phyloP scores from a whole-genome alignment of 2,329 filamentous ascomycete genomes.

The Tricladium varicosporioides region DNA sequence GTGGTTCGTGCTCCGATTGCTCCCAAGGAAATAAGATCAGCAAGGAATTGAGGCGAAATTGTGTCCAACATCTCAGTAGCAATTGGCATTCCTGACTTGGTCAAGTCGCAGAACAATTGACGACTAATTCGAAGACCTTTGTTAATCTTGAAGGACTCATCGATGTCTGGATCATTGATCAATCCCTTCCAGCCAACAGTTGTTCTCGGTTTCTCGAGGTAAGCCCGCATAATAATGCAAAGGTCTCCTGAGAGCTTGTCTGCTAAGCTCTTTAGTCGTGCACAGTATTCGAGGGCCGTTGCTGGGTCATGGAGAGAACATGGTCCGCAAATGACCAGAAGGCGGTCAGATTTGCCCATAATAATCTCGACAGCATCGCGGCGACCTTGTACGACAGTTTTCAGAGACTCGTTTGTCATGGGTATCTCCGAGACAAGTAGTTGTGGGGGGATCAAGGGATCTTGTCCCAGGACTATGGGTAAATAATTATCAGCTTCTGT shows the following conservation, averaged over 20 bases:
- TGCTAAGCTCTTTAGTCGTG: conserved; percentile 71
- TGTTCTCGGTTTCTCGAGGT: conserved; percentile 97
- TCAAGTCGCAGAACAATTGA: conserved; percentile 90
- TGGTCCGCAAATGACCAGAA: conserved; percentile 91
- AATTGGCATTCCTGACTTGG: conserved; percentile 84
- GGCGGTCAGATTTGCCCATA: conserved; percentile 59
- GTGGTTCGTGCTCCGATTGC: conserved; percentile 96
- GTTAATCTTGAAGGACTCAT: conserved; percentile 98
- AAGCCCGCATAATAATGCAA: conserved; percentile 94
- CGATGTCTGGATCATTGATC: conserved; percentile 98
- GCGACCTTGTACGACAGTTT: conserved; percentile 70
- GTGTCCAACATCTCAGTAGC: conserved; percentile 98
- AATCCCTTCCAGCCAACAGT: conserved; percentile 99
- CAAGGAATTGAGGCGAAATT: conserved; percentile 96
- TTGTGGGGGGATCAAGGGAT: conserved; percentile 86
- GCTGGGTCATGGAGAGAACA: conserved; percentile 96
- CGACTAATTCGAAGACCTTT: conserved; percentile 92
- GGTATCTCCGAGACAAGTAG: conserved; percentile 86
- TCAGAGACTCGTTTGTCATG: conserved; percentile 57
- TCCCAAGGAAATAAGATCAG: conserved; percentile 91
- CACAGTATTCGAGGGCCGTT: conserved; percentile 84
- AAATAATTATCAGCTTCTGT: conserved; percentile 17
- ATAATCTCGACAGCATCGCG: conserved; percentile 49
- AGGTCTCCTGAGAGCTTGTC: conserved; percentile 80
- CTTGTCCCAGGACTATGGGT: conserved; percentile 79